These are phyloP conservation scores for Haberlea rhodopensis DNA, from an alignment of 257 asterid species.

Conservation along the genomic window DNA sequence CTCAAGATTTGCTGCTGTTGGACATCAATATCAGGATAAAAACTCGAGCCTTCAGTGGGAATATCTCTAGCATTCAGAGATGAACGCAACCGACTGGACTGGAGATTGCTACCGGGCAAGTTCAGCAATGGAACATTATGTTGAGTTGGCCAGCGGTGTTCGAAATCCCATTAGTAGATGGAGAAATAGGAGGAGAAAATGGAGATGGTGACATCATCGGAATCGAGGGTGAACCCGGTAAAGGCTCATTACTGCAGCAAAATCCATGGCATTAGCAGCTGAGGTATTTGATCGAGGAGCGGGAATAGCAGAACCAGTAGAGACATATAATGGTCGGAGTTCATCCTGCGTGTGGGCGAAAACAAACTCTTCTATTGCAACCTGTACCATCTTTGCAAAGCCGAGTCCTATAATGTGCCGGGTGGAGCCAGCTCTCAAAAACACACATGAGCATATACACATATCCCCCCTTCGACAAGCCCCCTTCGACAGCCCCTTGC, in stretches of 20 bases:
- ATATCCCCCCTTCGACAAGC: slow-evolving; percentile 77
- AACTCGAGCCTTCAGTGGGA: slow-evolving; percentile 37
- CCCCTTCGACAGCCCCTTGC: too few species aligned
- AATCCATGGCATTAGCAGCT: slow-evolving; percentile 52
- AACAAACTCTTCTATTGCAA: slow-evolving; percentile 76
- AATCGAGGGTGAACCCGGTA: slow-evolving; percentile 63
- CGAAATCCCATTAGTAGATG: slow-evolving; percentile 50
- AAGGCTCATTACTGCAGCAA: slow-evolving; percentile 59
- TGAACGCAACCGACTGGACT: slow-evolving; percentile 72
- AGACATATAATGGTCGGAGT: slow-evolving; percentile 70
- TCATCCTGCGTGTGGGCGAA: slow-evolving; percentile 80
- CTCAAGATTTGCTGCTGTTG: slow-evolving; percentile 55
- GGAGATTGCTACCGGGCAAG: slow-evolving; percentile 67
- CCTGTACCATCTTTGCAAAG: slow-evolving; percentile 75
- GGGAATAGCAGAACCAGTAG: slow-evolving; percentile 78
- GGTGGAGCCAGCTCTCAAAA: slow-evolving; percentile 91
- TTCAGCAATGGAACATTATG: slow-evolving; percentile 69
- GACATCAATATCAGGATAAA: slow-evolving; percentile 47
- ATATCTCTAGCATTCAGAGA: slow-evolving; percentile 70
- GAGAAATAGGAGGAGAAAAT: slow-evolving; percentile 75
- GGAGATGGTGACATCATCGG: slow-evolving; percentile 50
- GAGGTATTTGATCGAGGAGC: slow-evolving; percentile 57
- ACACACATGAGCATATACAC: slow-evolving; percentile 90
- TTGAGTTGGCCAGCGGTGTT: slow-evolving; percentile 53
- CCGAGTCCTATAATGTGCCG: slow-evolving; percentile 76